Evolutionary conservation across 192 early-diverging fungal genomes (phyloP), one percentile per base, ranked within the genome.

Genomic region (Cladochytrium replicatum): DNA sequence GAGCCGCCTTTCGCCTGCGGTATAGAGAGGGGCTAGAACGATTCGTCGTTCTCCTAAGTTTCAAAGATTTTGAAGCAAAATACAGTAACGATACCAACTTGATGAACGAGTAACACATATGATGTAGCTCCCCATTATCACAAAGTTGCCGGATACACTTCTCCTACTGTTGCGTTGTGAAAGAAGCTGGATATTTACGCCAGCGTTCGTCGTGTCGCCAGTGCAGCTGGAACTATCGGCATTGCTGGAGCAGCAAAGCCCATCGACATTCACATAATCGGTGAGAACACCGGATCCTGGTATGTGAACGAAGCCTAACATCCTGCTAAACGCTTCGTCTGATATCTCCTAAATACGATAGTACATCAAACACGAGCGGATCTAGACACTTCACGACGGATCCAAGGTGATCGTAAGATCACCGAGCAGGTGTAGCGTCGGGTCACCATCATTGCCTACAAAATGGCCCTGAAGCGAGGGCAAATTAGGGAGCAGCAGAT

Each of bases 241-340:
- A n/a, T n/a, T n/a, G n/a, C n/a, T n/a, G 44, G 37, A 57, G 21
- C 9, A 21, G 5, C 42, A 4, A 17, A 81, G 45, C 77, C 74
- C 25, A 79, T 94, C 43, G 91, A 98, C 62, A 93, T 98, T 85
- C 67, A 96, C 47, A 93, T 98, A 54, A 84, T 98, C 55, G 81
- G 92, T 62, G 95, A 98, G 55, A 96, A 98, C 77, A 96, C 92
- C 9, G 95, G 94, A 64, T 98, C 54, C 73, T 98, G 66, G 86
- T 89, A 69, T 52, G 67, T 47, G 8, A n/a, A 29, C 4, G 6
- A 31, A 11, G 11, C 13, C 31, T 54, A 42, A 51, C 23, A n/a
- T 40, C 21, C 24, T 22, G 2, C 24, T 22, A 22, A 40, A 22
- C 21, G 21, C 24, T 40, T 2, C 21, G 24, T 22, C 21, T 22